These are phyloP conservation scores for Cyclostephanos invisitatus DNA, from an alignment of 108 stramenopile genomes.

Conservation along the genomic window DNA sequence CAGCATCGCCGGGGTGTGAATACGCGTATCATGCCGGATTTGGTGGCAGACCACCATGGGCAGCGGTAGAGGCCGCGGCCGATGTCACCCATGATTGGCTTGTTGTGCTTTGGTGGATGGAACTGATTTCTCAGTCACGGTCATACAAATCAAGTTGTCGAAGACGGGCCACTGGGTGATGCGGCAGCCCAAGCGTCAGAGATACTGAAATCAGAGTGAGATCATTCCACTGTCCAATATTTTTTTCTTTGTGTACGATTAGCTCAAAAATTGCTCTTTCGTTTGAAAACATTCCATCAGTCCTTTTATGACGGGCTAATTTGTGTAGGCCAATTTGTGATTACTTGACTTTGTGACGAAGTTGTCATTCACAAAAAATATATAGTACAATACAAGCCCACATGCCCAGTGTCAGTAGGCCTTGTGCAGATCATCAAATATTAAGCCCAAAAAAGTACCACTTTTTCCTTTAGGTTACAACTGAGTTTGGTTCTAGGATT, in stretches of 20 bases:
- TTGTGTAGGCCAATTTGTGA: background rate
- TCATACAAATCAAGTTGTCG: slow-evolving; percentile 42
- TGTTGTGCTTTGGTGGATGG: slow-evolving; percentile 28
- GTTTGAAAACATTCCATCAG: background rate
- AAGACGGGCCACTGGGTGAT: slow-evolving; percentile 43
- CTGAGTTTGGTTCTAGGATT: too few species aligned
- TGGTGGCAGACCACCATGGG: too few species aligned
- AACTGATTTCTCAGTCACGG: too few species aligned
- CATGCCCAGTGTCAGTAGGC: too few species aligned
- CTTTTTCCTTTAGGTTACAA: background rate
- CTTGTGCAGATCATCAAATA: too few species aligned
- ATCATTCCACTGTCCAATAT: background rate
- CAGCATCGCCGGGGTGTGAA: too few species aligned
- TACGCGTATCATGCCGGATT: too few species aligned
- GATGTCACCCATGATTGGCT: too few species aligned
- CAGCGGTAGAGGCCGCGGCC: too few species aligned
- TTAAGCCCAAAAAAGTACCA: background rate
- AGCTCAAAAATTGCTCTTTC: background rate
- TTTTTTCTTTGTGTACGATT: background rate
- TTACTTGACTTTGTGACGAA: too few species aligned
- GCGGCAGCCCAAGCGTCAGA: slow-evolving; percentile 21
- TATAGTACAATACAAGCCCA: too few species aligned
- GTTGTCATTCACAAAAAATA: too few species aligned
- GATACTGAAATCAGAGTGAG: slow-evolving; percentile 35
- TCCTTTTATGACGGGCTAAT: slow-evolving; percentile 29